Base-by-base conservation (phyloP, 495 filamentous ascomycete genomes). In the Trichocladium uniseriatum region DNA sequence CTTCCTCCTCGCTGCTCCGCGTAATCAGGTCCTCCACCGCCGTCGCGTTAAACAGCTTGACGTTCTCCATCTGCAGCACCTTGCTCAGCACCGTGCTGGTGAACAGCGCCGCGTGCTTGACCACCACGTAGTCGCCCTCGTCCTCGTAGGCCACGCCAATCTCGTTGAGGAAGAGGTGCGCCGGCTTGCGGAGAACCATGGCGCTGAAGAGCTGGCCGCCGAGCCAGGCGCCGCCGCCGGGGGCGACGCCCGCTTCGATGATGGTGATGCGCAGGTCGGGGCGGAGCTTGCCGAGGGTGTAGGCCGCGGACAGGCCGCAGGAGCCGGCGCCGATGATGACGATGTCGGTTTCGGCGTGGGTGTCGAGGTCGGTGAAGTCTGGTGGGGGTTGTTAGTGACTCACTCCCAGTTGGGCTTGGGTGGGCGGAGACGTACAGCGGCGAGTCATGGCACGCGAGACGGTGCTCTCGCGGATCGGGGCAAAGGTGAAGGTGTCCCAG, bases 11-110 rank as follows among this genome's bases (percentile, higher is more conserved):
- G 42, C 61, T 56, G 27, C 62, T 56, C 27, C 87, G 83, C 19
- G 89, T 94, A 67, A 94, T 89, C 57, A 95, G 71, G 65, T 95
- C 89, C 69, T 95, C 89, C 34, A 95, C 89, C 20, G 81, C 72
- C 35, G 89, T 95, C 37, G 89, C 89, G 60, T 95, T 95, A 79
- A 95, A 95, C 55, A 95, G 79, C 78, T 95, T 95, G 66, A 95
- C 78, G 68, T 95, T 95, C 48, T 85, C 84, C 75, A 89, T 87
- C 19, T 73, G 55, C 32, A 95, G 72, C 14, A 95, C 89, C 65
- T 81, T 82, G 48, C 81, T 82, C 57, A 95, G 66, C 45, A 95
- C 74, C 15, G 89, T 94, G 46, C 82, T 86, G 21, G 87, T 95
- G 72, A 95, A 94, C 43, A 92, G 78, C 6, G 89, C 87, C 15